Conservation (phyloP, 257 asterid genomes). For the Phtheirospermum japonicum region DNA sequence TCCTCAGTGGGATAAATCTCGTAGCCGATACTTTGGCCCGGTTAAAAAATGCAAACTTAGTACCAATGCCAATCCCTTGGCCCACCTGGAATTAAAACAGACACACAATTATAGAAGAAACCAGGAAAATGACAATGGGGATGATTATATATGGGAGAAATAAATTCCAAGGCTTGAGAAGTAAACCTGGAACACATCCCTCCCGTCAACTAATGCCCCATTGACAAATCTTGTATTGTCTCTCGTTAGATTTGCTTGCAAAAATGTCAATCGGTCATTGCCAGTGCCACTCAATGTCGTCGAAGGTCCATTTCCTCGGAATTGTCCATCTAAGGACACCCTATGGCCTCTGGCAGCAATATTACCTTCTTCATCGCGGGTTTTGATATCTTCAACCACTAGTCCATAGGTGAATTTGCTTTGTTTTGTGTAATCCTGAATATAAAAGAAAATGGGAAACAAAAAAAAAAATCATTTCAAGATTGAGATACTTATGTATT, state of each 20-base stretch:
- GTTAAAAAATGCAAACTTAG: constrained; percentile 11
- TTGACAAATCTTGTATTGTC: constrained; percentile 76
- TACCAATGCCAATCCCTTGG: constrained; percentile 11
- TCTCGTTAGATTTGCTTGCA: constrained; percentile 75
- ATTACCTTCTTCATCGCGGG: constrained; percentile 84
- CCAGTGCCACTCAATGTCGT: constrained; percentile 91
- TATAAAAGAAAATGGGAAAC: constrained; percentile 6
- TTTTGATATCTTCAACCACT: constrained; percentile 79
- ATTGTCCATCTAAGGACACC: constrained; percentile 63
- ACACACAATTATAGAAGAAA: no score
- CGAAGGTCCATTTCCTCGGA: constrained; percentile 81
- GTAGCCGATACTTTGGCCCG: not conserved
- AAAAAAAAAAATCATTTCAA: not conserved
- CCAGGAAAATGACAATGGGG: no score
- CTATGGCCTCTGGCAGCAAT: constrained; percentile 67
- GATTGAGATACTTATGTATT: not conserved
- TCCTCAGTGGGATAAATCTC: constrained; percentile 1
- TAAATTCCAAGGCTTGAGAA: no score
- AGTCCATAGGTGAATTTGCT: constrained; percentile 83
- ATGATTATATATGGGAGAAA: no score
- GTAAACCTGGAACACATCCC: constrained; percentile 81
- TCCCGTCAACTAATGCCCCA: constrained; percentile 77
- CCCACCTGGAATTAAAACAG: constrained; percentile 46
- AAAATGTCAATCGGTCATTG: constrained; percentile 68
- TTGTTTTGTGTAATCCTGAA: constrained; percentile 71